phyloP scores from a whole-genome alignment of 441 rosid genomes.

The Codiaeum variegatum region DNA sequence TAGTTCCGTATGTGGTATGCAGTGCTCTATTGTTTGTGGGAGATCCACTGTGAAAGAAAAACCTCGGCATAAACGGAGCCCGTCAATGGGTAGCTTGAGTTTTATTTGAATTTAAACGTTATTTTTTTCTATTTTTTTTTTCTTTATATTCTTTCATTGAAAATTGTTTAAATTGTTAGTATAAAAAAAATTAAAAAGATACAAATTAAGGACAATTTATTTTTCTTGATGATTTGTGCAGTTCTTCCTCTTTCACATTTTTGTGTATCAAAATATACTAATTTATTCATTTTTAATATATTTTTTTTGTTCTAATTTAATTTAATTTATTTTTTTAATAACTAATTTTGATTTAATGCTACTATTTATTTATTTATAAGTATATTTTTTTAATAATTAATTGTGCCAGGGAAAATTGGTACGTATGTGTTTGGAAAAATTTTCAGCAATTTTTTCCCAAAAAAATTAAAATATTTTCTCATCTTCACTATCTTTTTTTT shows the following conservation, averaged over 20 bases:
- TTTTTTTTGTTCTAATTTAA: neutral
- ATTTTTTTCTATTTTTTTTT: neutral
- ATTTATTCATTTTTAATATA: no score
- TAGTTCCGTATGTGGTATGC: slow-evolving; percentile 61
- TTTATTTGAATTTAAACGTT: slow-evolving; percentile 17
- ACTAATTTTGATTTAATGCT: no score
- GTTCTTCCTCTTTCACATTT: no score
- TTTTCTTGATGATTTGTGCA: no score
- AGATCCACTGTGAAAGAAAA: slow-evolving; percentile 21
- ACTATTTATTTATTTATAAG: no score
- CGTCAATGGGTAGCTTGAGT: slow-evolving; percentile 29
- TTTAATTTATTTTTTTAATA: neutral
- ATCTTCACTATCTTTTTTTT: no score
- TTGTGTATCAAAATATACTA: no score
- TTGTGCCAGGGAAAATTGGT: neutral
- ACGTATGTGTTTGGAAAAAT: no score
- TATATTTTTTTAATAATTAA: neutral
- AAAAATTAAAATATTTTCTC: no score
- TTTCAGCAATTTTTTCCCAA: no score
- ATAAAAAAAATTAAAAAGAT: no score
- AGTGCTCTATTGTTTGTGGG: slow-evolving; percentile 63
- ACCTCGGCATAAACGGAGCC: slow-evolving; percentile 26
- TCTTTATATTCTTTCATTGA: neutral
- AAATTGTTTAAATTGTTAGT: neutral
- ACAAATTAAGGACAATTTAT: no score